Evolutionary conservation across 768 basidiomycete species (phyloP).

Genomic region (Termitomyces sp.): DNA sequence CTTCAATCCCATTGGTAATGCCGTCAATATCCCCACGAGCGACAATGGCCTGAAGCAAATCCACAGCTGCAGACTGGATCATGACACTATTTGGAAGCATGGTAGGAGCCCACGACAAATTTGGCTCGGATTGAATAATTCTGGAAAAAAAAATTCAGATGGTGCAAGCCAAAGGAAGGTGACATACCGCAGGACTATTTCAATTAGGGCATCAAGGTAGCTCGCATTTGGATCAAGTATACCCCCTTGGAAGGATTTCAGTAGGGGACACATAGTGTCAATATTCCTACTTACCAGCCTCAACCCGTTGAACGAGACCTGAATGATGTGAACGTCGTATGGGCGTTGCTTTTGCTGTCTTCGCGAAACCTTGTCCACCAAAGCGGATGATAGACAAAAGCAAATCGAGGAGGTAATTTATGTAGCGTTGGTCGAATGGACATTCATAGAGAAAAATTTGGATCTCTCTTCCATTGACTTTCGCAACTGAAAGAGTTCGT

Average conservation of each 20-base stretch:
- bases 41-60: conserved; percentile 77
- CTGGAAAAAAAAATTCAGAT: conserved; percentile 29
- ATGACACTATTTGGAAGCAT: conserved; percentile 59
- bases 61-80: conserved; percentile 72
- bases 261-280: not conserved
- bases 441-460: conserved; percentile 64
- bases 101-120: conserved; percentile 30
- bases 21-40: conserved; percentile 75
- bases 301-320: conserved; percentile 56
- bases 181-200: conserved; percentile 65
- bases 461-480: conserved; percentile 61
- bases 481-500: conserved; percentile 40
- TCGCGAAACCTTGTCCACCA: conserved; percentile 85
- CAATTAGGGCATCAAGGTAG: conserved; percentile 75
- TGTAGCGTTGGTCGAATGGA: conserved; percentile 71
- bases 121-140: conserved; percentile 76
- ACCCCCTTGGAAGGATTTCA: conserved; percentile 22
- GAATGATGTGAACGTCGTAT: conserved; percentile 62
- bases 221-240: conserved; percentile 47
- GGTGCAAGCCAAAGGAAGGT: not conserved
- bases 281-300: conserved; percentile 38
- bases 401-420: conserved; percentile 70
- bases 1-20: conserved; percentile 60
- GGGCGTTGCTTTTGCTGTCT: conserved; percentile 58
- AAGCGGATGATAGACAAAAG: conserved; percentile 75